Evolutionary conservation across 2,329 filamentous ascomycete species (phyloP), one percentile per base, ranked within the genome.

Genomic region (Zasmidium angulare): DNA sequence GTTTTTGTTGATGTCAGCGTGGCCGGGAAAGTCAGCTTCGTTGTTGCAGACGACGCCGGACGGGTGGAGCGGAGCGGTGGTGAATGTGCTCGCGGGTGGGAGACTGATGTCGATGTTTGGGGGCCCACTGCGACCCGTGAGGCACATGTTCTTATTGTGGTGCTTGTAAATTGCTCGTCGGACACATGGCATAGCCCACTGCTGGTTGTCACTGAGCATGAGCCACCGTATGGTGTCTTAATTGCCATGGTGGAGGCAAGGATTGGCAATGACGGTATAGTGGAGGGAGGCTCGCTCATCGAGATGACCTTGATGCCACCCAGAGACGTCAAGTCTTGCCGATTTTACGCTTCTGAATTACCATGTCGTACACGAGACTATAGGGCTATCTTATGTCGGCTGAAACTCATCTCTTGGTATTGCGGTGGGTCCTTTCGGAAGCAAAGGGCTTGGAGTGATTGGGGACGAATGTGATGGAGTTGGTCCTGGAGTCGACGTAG

Each of bases 341-440:
- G n/a, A n/a, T n/a, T n/a, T n/a, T n/a, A n/a, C n/a, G n/a, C n/a
- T 48, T 11, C 48, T 26, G 58, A 60, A 60, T 49, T 57, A 60
- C 58, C 58, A 60, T 7, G 53, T 43, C 17, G 50, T 57, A 29
- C 58, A 60, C 17, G 58, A 50, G 21, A 60, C 53, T 24, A 56
- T 26, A 1, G 53, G 53, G 17, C 53, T 50, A 50, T 53, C 58
- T 19, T 53, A 49, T 14, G 49, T 56, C 17, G 53, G 23, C 24
- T 53, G 56, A n/a, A 54, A 49, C 22, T 53, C 21, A 11, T 43
- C 40, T n/a, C 55, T 52, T 23, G 52, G 50, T 31, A 52, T 59
- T 14, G 53, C 48, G 11, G 51, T 26, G n/a, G 57, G 57, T 4
- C 46, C 46, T 12, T 7, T 17, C 14, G 36, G 7, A 43, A 17